Evolutionary conservation across 345 rosid species (phyloP).

Genomic region (Pugionium cornutum): DNA sequence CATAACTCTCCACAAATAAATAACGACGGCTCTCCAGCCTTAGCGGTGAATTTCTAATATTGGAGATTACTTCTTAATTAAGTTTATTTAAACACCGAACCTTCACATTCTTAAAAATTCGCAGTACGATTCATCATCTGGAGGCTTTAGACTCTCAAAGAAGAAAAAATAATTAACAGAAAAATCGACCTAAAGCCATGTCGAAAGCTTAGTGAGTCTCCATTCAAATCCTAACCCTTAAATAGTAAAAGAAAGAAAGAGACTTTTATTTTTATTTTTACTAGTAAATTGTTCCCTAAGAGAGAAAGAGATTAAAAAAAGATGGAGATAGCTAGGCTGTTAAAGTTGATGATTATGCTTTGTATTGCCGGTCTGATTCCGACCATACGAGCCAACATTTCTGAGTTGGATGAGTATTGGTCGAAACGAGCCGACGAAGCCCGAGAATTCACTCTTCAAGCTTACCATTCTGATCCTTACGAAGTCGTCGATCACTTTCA

Average conservation of each 20-base stretch:
- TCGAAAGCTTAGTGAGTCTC: slow-evolving; percentile 27
- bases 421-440: slow-evolving; percentile 45
- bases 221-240: slow-evolving; percentile 16
- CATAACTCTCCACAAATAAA: slow-evolving; percentile 31
- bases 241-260: background rate
- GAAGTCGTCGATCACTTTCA: slow-evolving; percentile 51
- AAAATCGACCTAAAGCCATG: slow-evolving; percentile 36
- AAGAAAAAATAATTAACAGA: background rate
- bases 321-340: slow-evolving; percentile 39
- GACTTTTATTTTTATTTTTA: background rate
- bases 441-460: slow-evolving; percentile 33
- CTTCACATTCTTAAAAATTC: slow-evolving; percentile 14
- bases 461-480: slow-evolving; percentile 58
- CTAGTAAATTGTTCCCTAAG: background rate
- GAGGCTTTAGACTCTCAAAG: slow-evolving; percentile 35
- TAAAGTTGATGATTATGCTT: slow-evolving; percentile 34
- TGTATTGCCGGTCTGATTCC: slow-evolving; percentile 37
- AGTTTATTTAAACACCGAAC: slow-evolving; percentile 36
- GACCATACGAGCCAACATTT: slow-evolving; percentile 43
- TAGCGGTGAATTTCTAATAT: slow-evolving; percentile 32
- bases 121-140: slow-evolving; percentile 33
- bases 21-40: slow-evolving; percentile 38
- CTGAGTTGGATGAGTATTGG: slow-evolving; percentile 65
- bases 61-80: slow-evolving; percentile 21
- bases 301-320: background rate